These are phyloP conservation scores for Phytophthora multivora DNA, from an alignment of 352 stramenopile genomes.

Conservation along the genomic window DNA sequence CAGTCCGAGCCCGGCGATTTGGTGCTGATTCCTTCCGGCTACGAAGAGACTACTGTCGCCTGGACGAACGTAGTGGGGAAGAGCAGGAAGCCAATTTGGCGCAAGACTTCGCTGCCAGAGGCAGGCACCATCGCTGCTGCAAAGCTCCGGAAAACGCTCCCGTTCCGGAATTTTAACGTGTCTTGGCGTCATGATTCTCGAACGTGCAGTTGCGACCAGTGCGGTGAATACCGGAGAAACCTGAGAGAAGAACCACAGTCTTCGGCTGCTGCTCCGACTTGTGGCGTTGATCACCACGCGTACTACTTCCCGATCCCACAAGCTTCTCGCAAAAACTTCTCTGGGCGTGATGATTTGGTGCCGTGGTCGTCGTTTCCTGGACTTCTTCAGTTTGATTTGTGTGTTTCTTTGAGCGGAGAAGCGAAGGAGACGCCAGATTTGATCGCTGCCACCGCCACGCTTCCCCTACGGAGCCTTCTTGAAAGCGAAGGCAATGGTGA, in stretches of 20 bases:
- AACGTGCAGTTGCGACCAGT: slow-evolving; percentile 59
- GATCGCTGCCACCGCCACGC: slow-evolving; percentile 55
- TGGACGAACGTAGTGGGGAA: slow-evolving; percentile 78
- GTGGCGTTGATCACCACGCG: slow-evolving; percentile 81
- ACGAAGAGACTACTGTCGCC: slow-evolving; percentile 68
- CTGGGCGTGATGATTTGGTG: slow-evolving; percentile 73
- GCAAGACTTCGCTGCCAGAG: slow-evolving; percentile 37
- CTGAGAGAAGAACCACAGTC: slow-evolving; percentile 6
- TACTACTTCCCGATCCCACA: slow-evolving; percentile 84
- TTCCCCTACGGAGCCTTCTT: slow-evolving; percentile 55
- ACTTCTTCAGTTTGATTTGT: slow-evolving; percentile 76
- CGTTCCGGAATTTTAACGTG: slow-evolving; percentile 81
- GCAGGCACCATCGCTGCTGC: slow-evolving; percentile 27
- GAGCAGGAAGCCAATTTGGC: slow-evolving; percentile 53
- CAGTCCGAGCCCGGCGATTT: slow-evolving; percentile 50
- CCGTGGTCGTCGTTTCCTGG: slow-evolving; percentile 80
- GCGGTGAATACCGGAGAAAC: slow-evolving; percentile 34
- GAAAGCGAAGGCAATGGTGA: slow-evolving; percentile 36
- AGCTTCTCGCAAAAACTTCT: slow-evolving; percentile 77
- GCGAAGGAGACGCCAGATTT: slow-evolving; percentile 71
- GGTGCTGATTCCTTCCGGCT: slow-evolving; percentile 69
- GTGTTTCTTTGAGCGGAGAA: slow-evolving; percentile 69
- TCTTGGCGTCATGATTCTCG: slow-evolving; percentile 71
- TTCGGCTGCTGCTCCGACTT: slow-evolving; percentile 19
- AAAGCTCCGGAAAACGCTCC: slow-evolving; percentile 66